A percentile compares a stretch with the other conserved stretches of the same genome.
Evolutionary conservation across 2,329 filamentous ascomycete species (phyloP).

Genomic region (Ophiosphaerella herpotricha): DNA sequence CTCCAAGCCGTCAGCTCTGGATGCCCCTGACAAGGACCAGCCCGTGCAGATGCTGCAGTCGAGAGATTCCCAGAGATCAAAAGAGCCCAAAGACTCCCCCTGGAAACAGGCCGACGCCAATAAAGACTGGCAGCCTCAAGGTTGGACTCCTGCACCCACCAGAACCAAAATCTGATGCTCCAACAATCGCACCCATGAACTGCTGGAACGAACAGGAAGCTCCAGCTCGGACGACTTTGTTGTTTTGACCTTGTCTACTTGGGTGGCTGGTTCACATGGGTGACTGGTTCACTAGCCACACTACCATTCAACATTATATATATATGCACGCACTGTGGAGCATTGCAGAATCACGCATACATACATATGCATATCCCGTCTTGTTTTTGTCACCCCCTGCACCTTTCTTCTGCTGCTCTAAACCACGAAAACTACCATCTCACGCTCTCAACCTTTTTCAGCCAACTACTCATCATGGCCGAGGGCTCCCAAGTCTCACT

Average conservation of each 20-base stretch:
- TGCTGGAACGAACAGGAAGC: not conserved
- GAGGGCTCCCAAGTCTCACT: no score
- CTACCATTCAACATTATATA: no score
- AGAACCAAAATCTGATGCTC: constrained; percentile 23
- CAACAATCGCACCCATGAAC: constrained; percentile 3
- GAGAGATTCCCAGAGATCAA: constrained; percentile 38
- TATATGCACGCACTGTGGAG: not conserved
- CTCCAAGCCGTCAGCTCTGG: constrained; percentile 62
- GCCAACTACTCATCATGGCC: no score
- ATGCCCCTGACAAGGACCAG: constrained; percentile 58
- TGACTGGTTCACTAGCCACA: not conserved
- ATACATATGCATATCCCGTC: no score
- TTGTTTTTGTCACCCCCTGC: no score
- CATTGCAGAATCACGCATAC: not conserved
- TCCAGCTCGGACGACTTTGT: no score
- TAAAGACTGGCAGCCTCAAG: constrained; percentile 54
- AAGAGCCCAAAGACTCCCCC: constrained; percentile 43
- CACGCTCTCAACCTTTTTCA: not conserved
- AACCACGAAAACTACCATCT: not conserved
- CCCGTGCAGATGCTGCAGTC: constrained; percentile 52
- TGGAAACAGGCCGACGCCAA: constrained; percentile 47
- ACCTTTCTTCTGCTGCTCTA: no score
- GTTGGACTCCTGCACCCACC: constrained; percentile 50
- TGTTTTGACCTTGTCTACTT: no score
- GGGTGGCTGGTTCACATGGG: not conserved